Percentiles rank a stretch among this genome's conserved stretches.
Evolutionary conservation across 2,329 filamentous ascomycete genomes (phyloP).

Genomic region (Penicillium carneum): DNA sequence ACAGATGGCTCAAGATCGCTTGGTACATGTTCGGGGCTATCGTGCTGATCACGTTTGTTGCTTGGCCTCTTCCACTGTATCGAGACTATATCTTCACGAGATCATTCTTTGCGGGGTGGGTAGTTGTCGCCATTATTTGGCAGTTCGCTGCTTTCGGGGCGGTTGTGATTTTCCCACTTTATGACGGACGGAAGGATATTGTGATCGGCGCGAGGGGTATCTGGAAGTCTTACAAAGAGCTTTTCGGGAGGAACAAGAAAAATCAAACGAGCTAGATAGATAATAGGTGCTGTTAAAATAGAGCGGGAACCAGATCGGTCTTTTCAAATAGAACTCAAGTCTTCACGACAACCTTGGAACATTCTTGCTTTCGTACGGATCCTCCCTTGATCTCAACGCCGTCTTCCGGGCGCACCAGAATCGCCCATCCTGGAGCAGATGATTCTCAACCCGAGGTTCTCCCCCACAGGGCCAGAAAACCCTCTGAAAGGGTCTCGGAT

Average conservation of each 20-base stretch:
- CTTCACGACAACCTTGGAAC: too few species aligned
- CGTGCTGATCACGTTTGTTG: constrained; percentile 56
- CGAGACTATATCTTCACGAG: constrained; percentile 58
- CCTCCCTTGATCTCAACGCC: constrained; percentile 49
- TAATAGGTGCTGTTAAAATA: too few species aligned
- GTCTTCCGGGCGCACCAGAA: constrained; percentile 54
- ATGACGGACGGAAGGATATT: constrained; percentile 56
- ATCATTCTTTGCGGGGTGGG: constrained; percentile 58
- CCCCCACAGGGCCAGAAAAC: not conserved
- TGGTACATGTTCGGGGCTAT: constrained; percentile 52
- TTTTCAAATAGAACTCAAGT: too few species aligned
- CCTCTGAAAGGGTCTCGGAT: constrained; percentile 37
- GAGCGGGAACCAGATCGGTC: too few species aligned
- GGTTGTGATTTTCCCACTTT: constrained; percentile 58
- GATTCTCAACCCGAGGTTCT: constrained; percentile 40
- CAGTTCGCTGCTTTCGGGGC: constrained; percentile 58
- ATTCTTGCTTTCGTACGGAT: too few species aligned
- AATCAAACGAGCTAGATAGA: not conserved
- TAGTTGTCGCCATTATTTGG: constrained; percentile 56
- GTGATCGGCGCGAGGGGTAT: constrained; percentile 39
- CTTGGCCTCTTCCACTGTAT: constrained; percentile 61
- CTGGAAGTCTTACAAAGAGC: constrained; percentile 20
- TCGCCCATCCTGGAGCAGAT: constrained; percentile 55
- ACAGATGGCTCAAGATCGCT: constrained; percentile 52
- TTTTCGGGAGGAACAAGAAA: constrained; percentile 2